Evolutionary conservation across 1,139 yeast species (phyloP).

Genomic region (Spathaspora sp.): DNA sequence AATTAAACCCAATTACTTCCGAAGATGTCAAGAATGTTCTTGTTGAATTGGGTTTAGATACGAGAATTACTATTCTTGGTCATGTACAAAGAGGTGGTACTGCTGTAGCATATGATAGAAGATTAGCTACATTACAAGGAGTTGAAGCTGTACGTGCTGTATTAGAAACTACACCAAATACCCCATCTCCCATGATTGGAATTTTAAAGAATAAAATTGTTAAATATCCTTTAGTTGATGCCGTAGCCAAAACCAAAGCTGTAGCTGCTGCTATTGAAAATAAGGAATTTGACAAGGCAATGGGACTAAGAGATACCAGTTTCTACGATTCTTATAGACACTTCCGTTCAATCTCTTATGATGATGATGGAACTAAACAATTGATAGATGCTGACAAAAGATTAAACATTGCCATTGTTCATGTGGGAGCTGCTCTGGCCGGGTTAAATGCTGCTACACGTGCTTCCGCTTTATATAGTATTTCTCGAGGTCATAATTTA

Average conservation of each 20-base stretch:
- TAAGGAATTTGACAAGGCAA: constrained; percentile 83
- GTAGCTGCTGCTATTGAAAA: constrained; percentile 83
- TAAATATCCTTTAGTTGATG: constrained; percentile 81
- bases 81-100: constrained; percentile 99
- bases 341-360: constrained; percentile 66
- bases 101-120: constrained; percentile 91
- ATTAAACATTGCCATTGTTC: constrained; percentile 75
- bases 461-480: constrained; percentile 87
- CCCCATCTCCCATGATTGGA: constrained; percentile 96
- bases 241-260: constrained; percentile 79
- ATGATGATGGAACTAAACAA: constrained; percentile 60
- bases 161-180: constrained; percentile 79
- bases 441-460: constrained; percentile 93
- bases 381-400: constrained; percentile 49
- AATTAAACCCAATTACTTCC: constrained; percentile 77
- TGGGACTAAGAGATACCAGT: constrained; percentile 82
- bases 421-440: constrained; percentile 97
- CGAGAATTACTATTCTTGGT: constrained; percentile 92
- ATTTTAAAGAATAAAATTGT: constrained; percentile 83
- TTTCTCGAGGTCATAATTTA: constrained; percentile 86
- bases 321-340: constrained; percentile 77
- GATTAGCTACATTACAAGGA: constrained; percentile 92
- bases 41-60: constrained; percentile 83
- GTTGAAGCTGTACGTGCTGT: constrained; percentile 97
- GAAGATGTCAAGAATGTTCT: constrained; percentile 77